These are phyloP conservation scores for Isabelozyma pseudorhagii DNA, from an alignment of 805 yeast species.

Conservation along the genomic window DNA sequence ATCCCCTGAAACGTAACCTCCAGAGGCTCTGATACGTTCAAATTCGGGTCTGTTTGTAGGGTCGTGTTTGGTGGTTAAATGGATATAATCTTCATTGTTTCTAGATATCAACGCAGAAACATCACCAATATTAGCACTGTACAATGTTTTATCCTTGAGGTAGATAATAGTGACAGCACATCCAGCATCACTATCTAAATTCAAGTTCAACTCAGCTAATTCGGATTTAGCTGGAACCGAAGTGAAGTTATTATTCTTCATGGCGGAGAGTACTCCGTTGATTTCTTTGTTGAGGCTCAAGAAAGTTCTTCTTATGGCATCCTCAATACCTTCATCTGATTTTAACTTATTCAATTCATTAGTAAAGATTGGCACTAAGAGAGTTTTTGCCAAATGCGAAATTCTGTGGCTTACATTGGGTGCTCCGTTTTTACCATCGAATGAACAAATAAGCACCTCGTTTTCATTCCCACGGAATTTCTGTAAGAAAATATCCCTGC, in stretches of 20 bases:
- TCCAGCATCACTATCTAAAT: slow-evolving; percentile 75
- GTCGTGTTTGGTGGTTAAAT: slow-evolving; percentile 74
- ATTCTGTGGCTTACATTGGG: slow-evolving; percentile 47
- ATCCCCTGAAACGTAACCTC: slow-evolving; percentile 84
- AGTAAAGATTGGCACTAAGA: slow-evolving; percentile 64
- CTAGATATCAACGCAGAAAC: slow-evolving; percentile 76
- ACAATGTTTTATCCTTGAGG: slow-evolving; percentile 64
- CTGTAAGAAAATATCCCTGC: slow-evolving; percentile 83
- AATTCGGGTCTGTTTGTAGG: slow-evolving; percentile 77
- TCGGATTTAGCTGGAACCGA: slow-evolving; percentile 30
- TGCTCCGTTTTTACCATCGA: slow-evolving; percentile 76
- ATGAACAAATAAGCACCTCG: slow-evolving; percentile 76
- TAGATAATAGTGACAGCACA: slow-evolving; percentile 82
- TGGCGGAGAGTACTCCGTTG: slow-evolving; percentile 54
- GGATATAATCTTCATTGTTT: slow-evolving; percentile 75
- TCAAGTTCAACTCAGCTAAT: slow-evolving; percentile 46
- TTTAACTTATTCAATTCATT: slow-evolving; percentile 55
- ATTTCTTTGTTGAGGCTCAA: slow-evolving; percentile 77
- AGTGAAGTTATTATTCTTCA: slow-evolving; percentile 38
- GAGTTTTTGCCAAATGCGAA: slow-evolving; percentile 69
- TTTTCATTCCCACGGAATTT: slow-evolving; percentile 82
- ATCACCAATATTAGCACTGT: slow-evolving; percentile 90
- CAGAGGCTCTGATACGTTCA: slow-evolving; percentile 84
- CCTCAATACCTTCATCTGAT: slow-evolving; percentile 50
- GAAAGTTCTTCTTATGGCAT: slow-evolving; percentile 81